Evolutionary conservation across 2,329 filamentous ascomycete genomes (phyloP).

Genomic region (Xylariomycetidae sp.): DNA sequence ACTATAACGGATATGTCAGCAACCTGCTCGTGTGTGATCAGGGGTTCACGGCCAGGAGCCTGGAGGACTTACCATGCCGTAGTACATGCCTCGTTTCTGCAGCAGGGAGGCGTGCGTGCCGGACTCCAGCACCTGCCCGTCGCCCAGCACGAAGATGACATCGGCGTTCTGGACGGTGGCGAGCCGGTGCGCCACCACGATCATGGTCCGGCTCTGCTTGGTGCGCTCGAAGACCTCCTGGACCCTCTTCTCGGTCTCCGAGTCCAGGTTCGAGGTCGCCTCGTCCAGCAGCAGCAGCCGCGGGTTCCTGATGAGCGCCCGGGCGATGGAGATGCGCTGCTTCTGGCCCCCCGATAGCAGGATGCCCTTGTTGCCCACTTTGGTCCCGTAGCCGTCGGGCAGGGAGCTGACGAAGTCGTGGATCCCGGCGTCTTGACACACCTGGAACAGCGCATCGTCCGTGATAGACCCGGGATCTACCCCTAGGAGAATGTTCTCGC

Average conservation of each 20-base stretch:
- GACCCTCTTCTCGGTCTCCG: conserved; percentile 47
- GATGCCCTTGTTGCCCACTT: conserved; percentile 63
- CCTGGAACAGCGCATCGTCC: conserved; percentile 45
- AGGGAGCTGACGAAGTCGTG: conserved; percentile 66
- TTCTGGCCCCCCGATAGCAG: conserved; percentile 65
- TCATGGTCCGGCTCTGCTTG: conserved; percentile 57
- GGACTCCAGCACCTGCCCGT: conserved; percentile 52
- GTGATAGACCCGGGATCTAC: conserved; percentile 50
- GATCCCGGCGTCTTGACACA: conserved; percentile 59
- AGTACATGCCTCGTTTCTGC: conserved; percentile 48
- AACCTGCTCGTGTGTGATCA: conserved; percentile 7
- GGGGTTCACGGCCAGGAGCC: too few relatives aligned
- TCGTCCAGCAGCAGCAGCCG: conserved; percentile 65
- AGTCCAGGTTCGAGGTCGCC: conserved; percentile 66
- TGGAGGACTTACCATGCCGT: conserved; percentile 47
- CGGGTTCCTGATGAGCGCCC: conserved; percentile 62
- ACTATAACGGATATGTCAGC: conserved; percentile 16
- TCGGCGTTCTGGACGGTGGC: conserved; percentile 75
- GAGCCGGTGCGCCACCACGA: conserved; percentile 73
- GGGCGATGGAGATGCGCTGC: conserved; percentile 67
- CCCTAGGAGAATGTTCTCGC: conserved; percentile 66
- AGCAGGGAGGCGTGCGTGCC: conserved; percentile 48
- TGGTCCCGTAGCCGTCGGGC: conserved; percentile 63
- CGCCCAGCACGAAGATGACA: conserved; percentile 71
- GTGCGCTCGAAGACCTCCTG: conserved; percentile 64